Evolutionary conservation across 257 asterid genomes (phyloP), one percentile per base, ranked within the genome.

Genomic region (Haberlea rhodopensis): DNA sequence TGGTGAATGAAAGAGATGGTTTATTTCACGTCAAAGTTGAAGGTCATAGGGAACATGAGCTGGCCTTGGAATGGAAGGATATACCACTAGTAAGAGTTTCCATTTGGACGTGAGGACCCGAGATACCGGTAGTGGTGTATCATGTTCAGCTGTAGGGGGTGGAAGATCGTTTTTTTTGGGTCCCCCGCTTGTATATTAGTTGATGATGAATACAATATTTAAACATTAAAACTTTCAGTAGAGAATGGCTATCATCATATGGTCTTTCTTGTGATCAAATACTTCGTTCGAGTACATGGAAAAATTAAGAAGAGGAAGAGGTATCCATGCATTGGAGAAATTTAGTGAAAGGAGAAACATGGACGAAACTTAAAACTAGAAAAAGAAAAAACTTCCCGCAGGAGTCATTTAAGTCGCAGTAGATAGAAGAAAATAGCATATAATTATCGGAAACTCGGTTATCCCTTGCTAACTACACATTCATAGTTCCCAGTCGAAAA

Each of bases 51-150:
- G 77, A 68, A 27, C 63, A 85, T 46, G 84, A 84, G 79, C 80
- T 87, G 84, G 82, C 79, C 20, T 69, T 90, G 73, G 76, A 68
- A 46, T 87, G 96, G 97, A 84, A 70, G 54, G 87, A 71, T 26
- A 76, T 72, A 3, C 81, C 85, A 32, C 15, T 90, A 20, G 86
- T 87, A 18, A 78, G 82, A 81, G 87, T 87, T 69, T 90, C 90
- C 43, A 70, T 73, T 57, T 87, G 96, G 97, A 71, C 58, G 79
- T 84, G 75, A 73, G 68, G 66, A 46, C 22, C 57, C 21, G 22
- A 1, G 68, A 59, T 40, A 29, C 51, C 69, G 24, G 20, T 62
- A 32, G 67, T 53, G 53, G 43, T 27, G 7, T 9, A 43, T 23
- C 46, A 37, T 13, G 51, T 43, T 1, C 7, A 15, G 8, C 20